Conservation (phyloP, 176 grass and related monocot species). For the Phyllostachys edulis region DNA sequence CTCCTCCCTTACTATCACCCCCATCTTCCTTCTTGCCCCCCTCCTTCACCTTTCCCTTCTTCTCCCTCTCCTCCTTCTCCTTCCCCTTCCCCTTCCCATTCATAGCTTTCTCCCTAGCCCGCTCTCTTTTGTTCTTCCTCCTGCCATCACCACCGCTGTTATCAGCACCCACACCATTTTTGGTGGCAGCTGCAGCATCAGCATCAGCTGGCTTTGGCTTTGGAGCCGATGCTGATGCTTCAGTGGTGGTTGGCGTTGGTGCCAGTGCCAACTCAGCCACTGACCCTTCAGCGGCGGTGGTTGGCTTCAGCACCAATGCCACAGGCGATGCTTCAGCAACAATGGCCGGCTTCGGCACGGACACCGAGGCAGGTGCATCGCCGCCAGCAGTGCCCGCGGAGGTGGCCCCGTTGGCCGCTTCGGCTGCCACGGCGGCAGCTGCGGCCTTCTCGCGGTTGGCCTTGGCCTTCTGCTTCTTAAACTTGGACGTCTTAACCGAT, state of each 20-base stretch:
- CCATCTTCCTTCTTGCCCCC: conserved; percentile 14
- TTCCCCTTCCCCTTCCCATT: conserved; percentile 24
- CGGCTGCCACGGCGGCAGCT: not conserved
- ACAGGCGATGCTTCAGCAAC: conserved; percentile 29
- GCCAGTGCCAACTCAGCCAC: not conserved
- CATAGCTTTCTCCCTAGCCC: not conserved
- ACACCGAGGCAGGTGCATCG: not conserved
- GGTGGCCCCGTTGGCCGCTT: not conserved
- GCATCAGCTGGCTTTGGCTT: conserved; percentile 19
- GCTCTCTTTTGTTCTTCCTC: conserved; percentile 3
- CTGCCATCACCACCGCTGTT: conserved; percentile 9
- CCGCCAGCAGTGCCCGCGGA: not conserved
- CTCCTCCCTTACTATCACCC: conserved; percentile 28
- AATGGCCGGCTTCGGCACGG: not conserved
- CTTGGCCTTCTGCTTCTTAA: conserved; percentile 30
- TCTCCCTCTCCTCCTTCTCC: not conserved
- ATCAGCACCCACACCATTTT: conserved; percentile 26
- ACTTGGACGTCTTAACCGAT: conserved; percentile 9
- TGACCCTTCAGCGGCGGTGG: conserved; percentile 19
- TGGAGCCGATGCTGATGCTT: conserved; percentile 17
- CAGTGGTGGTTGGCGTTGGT: conserved; percentile 22
- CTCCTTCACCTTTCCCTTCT: not conserved
- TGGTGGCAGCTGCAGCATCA: conserved; percentile 22
- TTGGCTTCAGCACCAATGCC: not conserved
- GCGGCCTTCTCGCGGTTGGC: not conserved